Base-by-base conservation (phyloP, 371 early-diverging fungal genomes). In the Conidiobolus incongruus region DNA sequence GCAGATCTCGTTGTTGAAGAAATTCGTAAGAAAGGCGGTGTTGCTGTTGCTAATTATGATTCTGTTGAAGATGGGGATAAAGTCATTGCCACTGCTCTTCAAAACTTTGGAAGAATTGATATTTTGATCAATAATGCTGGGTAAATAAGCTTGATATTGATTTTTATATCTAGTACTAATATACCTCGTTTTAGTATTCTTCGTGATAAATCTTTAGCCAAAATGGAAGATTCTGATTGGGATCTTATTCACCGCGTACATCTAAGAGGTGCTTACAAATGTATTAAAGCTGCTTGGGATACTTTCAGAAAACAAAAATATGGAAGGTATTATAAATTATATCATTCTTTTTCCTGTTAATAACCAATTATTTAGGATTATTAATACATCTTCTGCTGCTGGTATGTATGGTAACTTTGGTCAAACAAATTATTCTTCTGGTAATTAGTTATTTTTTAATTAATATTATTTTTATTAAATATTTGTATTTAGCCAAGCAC, bases 351-450 rank as follows among this genome's bases (percentile, higher is more conserved):
- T 1, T 19, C 35, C 13, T 33, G 15, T 43, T n/a, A n/a, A n/a
- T n/a, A n/a, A n/a, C n/a, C n/a, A n/a, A n/a, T n/a, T 15, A 19
- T 12, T 32, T n/a, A 43, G 43, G 13, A 43, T 43, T 35, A 20
- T 31, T 50, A 66, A 63, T 63, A 68, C 68, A 75, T 75, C 86
- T 19, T 93, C 94, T 35, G 87, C 94, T 44, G 95, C 94, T 47
- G 98, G 96, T 53, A 62, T 97, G 29, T 94, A 95, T 60, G 96
- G 96, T 54, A 97, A 96, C 77, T 97, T 93, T 74, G 98, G 98
- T 38, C 93, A 94, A 64, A 81, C 91, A 41, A 94, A 94, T 76
- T 96, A 94, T 62, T 69, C 71, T 44, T 71, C 87, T 47, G 63
- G 52, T 51, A 43, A 21, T 2, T 29, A 35, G 11, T 17, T 20